phyloP scores from a whole-genome alignment of 2,329 filamentous ascomycete genomes.

The Emydomyces testavorans region DNA sequence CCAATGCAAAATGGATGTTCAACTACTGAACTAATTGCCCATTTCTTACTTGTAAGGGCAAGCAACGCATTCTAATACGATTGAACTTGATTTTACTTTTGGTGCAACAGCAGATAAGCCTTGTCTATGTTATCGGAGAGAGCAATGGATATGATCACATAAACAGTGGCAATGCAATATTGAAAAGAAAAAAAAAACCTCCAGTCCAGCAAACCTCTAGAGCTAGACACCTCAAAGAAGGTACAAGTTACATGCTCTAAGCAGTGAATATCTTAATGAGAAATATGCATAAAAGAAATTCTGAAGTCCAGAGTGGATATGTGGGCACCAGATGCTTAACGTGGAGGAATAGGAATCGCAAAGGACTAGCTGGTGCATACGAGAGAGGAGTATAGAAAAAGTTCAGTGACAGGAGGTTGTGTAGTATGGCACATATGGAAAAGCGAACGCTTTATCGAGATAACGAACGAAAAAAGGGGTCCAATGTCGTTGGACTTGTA shows the following conservation, averaged over 20 bases:
- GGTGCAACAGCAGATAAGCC: too few relatives aligned
- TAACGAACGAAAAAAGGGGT: not conserved
- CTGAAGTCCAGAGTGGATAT: not conserved
- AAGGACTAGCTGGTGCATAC: too few relatives aligned
- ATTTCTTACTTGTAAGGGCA: too few relatives aligned
- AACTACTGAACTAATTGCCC: slow-evolving; percentile 16
- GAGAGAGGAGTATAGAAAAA: not conserved
- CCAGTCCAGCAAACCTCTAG: not conserved
- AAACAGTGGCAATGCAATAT: too few relatives aligned
- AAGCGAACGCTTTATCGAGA: not conserved
- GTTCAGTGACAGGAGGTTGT: too few relatives aligned
- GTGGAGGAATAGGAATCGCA: not conserved
- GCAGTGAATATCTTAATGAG: not conserved
- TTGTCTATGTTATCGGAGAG: too few relatives aligned
- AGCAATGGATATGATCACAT: too few relatives aligned
- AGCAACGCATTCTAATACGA: too few relatives aligned
- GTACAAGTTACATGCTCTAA: not conserved
- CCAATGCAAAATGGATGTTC: slow-evolving; percentile 15
- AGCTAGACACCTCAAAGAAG: not conserved
- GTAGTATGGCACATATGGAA: too few relatives aligned
- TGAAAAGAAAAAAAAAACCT: not conserved
- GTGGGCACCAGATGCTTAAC: not conserved
- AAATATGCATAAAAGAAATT: not conserved
- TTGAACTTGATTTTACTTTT: too few relatives aligned
- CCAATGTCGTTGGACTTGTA: not conserved